Evolutionary conservation across 805 yeast species (phyloP).

Genomic region (Suhomyces xylopsoci): DNA sequence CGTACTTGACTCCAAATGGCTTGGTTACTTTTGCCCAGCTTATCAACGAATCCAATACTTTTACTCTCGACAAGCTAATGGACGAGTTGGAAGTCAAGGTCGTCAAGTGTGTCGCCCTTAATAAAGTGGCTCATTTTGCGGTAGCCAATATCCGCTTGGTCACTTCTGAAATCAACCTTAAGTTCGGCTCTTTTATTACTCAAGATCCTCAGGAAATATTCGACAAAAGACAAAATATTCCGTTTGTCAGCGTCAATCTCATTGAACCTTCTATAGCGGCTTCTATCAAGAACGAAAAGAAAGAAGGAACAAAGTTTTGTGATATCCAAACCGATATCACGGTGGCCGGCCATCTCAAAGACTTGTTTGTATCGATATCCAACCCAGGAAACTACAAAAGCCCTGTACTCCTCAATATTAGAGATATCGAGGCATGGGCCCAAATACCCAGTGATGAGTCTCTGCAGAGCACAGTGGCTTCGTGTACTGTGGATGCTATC

Average conservation of each 20-base stretch:
- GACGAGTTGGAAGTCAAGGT: constrained; percentile 66
- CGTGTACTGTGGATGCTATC: constrained; percentile 18
- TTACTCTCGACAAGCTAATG: constrained; percentile 47
- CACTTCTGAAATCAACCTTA: constrained; percentile 42
- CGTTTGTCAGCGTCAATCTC: constrained; percentile 24
- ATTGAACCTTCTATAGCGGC: constrained; percentile 36
- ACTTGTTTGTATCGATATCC: constrained; percentile 18
- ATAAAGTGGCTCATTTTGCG: constrained; percentile 29
- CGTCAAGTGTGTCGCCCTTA: constrained; percentile 40
- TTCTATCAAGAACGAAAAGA: constrained; percentile 16
- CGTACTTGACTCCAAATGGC: constrained; percentile 45
- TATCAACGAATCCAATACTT: constrained; percentile 28
- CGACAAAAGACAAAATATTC: constrained; percentile 27
- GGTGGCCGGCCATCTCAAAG: constrained; percentile 33
- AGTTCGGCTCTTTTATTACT: constrained; percentile 32
- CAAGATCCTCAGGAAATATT: constrained; percentile 16
- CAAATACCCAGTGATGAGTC: constrained; percentile 16
- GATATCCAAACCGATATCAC: constrained; percentile 11
- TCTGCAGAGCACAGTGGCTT: constrained; percentile 9
- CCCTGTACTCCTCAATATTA: constrained; percentile 16
- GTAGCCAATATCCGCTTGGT: constrained; percentile 46
- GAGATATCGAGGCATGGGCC: constrained; percentile 38
- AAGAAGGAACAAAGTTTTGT: constrained; percentile 2
- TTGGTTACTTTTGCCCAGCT: constrained; percentile 38
- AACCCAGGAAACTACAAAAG: constrained; percentile 19